Conservation (phyloP, 805 yeast genomes). For the Kazachstania bromeliacearum region DNA sequence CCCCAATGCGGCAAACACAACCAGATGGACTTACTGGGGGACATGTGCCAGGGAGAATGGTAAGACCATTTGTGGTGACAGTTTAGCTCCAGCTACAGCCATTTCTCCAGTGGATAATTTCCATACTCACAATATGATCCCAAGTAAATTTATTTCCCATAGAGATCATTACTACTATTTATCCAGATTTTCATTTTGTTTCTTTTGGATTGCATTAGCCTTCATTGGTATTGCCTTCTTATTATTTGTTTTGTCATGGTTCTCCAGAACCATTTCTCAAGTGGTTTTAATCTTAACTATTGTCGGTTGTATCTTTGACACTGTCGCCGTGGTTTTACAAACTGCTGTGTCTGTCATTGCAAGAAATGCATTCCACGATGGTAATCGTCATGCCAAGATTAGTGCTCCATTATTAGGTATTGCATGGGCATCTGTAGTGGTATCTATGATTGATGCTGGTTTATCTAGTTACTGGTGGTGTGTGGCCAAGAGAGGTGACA, state of each 20-base stretch:
- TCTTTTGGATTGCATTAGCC: conserved; percentile 48
- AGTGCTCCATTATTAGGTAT: conserved; percentile 54
- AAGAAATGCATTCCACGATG: conserved; percentile 51
- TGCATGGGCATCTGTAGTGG: conserved; percentile 61
- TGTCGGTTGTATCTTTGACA: conserved; percentile 43
- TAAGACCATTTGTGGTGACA: conserved; percentile 12
- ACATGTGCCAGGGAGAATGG: conserved; percentile 34
- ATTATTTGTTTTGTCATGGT: conserved; percentile 44
- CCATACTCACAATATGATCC: conserved; percentile 42
- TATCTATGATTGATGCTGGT: conserved; percentile 12
- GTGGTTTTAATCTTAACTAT: conserved; percentile 43
- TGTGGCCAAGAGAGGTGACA: not conserved
- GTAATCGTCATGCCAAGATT: conserved; percentile 36
- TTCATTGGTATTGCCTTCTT: conserved; percentile 57
- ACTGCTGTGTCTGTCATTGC: conserved; percentile 77
- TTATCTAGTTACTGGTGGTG: conserved; percentile 3
- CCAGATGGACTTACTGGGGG: conserved; percentile 87
- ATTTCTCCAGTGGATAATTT: conserved; percentile 70
- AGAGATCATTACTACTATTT: conserved; percentile 54
- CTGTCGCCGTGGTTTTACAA: conserved; percentile 58
- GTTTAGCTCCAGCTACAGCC: conserved; percentile 58
- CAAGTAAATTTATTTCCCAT: conserved; percentile 41
- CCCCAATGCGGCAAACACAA: conserved; percentile 36
- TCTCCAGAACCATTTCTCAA: conserved; percentile 46
- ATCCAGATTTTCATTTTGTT: conserved; percentile 57